Evolutionary conservation across 2,329 filamentous ascomycete genomes (phyloP).

Genomic region (Claviceps pazoutovae): DNA sequence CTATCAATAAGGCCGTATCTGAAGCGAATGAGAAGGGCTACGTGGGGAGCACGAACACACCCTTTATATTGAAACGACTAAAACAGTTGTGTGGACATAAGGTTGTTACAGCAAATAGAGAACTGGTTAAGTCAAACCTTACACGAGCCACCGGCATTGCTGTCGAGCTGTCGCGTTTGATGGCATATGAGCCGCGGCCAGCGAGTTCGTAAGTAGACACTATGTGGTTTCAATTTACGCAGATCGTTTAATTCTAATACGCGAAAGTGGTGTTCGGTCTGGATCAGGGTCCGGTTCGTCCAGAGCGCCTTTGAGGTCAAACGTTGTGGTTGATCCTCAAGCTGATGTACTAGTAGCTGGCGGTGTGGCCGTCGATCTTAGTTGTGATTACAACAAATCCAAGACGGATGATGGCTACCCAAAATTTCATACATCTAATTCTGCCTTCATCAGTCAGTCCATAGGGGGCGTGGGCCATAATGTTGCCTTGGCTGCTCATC

Average conservation of each 20-base stretch:
- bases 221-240: slow-evolving; percentile 7
- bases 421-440: slow-evolving; percentile 69
- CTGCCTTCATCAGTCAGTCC: slow-evolving; percentile 63
- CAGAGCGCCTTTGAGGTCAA: not conserved
- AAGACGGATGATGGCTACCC: slow-evolving; percentile 23
- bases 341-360: slow-evolving; percentile 74
- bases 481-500: slow-evolving; percentile 70
- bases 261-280: slow-evolving; percentile 18
- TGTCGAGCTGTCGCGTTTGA: slow-evolving; percentile 34
- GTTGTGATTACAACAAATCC: slow-evolving; percentile 53
- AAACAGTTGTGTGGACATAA: slow-evolving; percentile 60
- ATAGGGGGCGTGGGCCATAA: slow-evolving; percentile 89
- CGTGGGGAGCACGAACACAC: slow-evolving; percentile 66
- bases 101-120: slow-evolving; percentile 62
- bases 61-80: slow-evolving; percentile 67
- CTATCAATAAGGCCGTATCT: slow-evolving; percentile 53
- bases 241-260: slow-evolving; percentile 19
- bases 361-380: slow-evolving; percentile 77
- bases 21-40: slow-evolving; percentile 52
- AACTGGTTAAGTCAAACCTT: slow-evolving; percentile 41
- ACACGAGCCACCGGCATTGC: slow-evolving; percentile 40
- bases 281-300: not conserved
- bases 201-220: slow-evolving; percentile 23
- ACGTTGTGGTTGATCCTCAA: slow-evolving; percentile 11
- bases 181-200: slow-evolving; percentile 18